Conservation (phyloP, 2,329 filamentous ascomycete species). For the Fusarium pseudograminearum region DNA sequence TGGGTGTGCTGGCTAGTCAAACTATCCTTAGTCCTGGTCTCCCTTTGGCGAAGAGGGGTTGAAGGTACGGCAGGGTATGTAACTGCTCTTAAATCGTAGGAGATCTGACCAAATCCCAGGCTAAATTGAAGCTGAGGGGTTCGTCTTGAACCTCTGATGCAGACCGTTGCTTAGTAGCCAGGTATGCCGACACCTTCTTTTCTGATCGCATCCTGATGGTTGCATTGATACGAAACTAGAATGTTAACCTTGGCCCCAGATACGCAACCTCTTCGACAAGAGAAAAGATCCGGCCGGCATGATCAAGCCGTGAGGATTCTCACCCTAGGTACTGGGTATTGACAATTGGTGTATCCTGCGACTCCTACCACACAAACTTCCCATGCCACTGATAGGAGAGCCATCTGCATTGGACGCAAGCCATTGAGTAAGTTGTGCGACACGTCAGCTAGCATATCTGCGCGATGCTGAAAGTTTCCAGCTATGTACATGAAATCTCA, state of each 20-base stretch:
- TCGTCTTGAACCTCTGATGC: background rate
- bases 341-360: background rate
- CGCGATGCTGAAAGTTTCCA: background rate
- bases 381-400: background rate
- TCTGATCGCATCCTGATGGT: background rate
- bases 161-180: background rate
- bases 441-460: background rate
- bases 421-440: background rate
- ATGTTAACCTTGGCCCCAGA: background rate
- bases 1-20: background rate
- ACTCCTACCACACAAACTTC: background rate
- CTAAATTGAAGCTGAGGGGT: background rate
- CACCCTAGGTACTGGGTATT: background rate
- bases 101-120: background rate
- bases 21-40: background rate
- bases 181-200: background rate
- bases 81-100: background rate
- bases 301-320: background rate
- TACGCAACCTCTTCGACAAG: background rate
- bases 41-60: background rate
- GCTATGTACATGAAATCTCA: background rate
- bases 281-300: background rate
- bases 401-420: background rate
- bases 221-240: background rate
- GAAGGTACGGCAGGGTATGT: background rate